Evolutionary conservation across 2,329 filamentous ascomycete genomes (phyloP), one percentile per base, ranked within the genome.

Genomic region (Epichloe gansuensis): DNA sequence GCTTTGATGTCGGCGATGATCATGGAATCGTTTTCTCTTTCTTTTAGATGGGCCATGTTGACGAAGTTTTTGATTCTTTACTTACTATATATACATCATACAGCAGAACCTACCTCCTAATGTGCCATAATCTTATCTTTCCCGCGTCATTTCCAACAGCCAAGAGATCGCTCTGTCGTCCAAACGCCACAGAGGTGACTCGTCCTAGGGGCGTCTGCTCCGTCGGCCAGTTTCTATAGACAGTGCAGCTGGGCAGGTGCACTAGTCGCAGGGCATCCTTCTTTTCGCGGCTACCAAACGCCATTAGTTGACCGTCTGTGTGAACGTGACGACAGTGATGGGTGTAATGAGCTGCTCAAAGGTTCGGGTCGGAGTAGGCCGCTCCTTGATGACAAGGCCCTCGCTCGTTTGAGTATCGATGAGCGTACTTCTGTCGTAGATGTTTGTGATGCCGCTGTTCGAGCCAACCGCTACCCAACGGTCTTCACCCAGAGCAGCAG

Each of bases 191-290:
- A 1, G 82, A 76, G 2, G 88, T 87, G 58, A 97, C 83, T 54
- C 89, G 78, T 0, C 93, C 93, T 56, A 98, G 70, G 1, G 91
- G 90, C 53, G 93, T 98, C 66, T 86, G 84, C 57, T 83, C 81
- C 51, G 91, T 98, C 25, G 93, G 93, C 93, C 93, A 98, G 69
- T 98, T 98, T 62, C 85, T 83, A 75, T 93, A 98, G 21, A 97
- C 88, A 1, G 90, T 95, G 67, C 90, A 95, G 60, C 81, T 91
- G 0, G 91, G 91, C 59, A 98, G 72, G 68, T 98, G 93, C 35
- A 91, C 89, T 58, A 98, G 72, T 62, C 86, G 78, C 66, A 98
- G 71, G 0, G 91, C 88, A 69, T 96, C 90, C 65, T 85, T 85
- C 76, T 95, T 95, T 77, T 86, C 86, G 56, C 80, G 80, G 69